These are phyloP conservation scores for Colletotrichum tropicicola DNA, from an alignment of 2,329 filamentous ascomycete genomes.

Conservation along the genomic window DNA sequence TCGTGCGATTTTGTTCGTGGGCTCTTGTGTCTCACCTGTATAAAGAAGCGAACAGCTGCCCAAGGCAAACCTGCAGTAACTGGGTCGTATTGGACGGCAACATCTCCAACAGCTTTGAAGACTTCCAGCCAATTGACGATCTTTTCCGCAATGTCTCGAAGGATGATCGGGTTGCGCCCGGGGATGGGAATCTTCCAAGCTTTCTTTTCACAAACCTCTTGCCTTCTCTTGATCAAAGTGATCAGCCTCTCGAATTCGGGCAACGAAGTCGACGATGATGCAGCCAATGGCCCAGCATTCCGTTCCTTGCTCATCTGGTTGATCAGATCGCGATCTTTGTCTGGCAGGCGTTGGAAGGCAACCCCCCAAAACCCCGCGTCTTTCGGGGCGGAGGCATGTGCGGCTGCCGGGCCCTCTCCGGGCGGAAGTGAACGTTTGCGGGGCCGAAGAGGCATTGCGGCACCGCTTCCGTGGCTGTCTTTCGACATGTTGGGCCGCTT, in stretches of 20 bases:
- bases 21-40: neutral
- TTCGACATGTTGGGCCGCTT: too few relatives aligned
- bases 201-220: neutral
- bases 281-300: neutral
- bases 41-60: neutral
- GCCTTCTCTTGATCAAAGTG: neutral
- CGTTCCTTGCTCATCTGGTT: neutral
- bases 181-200: neutral
- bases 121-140: fast-evolving
- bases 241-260: neutral
- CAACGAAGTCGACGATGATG: neutral
- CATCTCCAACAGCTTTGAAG: neutral
- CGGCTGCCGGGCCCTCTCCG: too few relatives aligned
- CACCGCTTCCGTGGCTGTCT: too few relatives aligned
- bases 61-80: neutral
- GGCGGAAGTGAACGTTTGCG: too few relatives aligned
- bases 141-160: neutral
- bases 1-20: too few relatives aligned
- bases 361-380: neutral
- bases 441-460: neutral
- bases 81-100: neutral
- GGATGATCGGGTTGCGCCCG: neutral
- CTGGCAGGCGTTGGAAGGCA: neutral
- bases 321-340: neutral
- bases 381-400: neutral